A percentile compares a stretch with the other conserved stretches of the same genome.
Conservation (phyloP, 1,284 basidiomycete genomes). For the Somion occarium region DNA sequence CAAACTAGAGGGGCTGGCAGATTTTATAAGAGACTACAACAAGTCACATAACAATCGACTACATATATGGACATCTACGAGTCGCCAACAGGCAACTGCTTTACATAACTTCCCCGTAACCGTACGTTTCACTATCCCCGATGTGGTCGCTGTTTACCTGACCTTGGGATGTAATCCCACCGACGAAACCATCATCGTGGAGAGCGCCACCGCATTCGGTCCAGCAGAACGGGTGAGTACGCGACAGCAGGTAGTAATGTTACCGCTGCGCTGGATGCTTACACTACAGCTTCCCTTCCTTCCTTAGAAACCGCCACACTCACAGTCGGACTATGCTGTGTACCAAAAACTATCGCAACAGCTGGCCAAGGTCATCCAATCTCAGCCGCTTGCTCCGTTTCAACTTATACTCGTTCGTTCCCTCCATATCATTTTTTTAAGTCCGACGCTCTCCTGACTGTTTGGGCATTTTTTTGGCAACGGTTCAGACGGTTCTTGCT, state of each 20-base stretch:
- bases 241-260: neutral
- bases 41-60: conserved; percentile 34
- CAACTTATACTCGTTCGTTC: conserved; percentile 41
- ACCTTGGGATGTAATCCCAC: conserved; percentile 35
- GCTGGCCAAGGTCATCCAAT: conserved; percentile 51
- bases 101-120: conserved; percentile 30
- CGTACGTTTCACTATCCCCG: conserved; percentile 51
- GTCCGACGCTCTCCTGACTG: conserved; percentile 3
- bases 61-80: conserved; percentile 45
- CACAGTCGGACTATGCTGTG: conserved; percentile 59
- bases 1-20: conserved; percentile 37
- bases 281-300: neutral
- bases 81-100: conserved; percentile 14
- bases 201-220: conserved; percentile 59
- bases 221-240: conserved; percentile 58
- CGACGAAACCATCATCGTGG: conserved; percentile 39
- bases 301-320: conserved; percentile 60
- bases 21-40: conserved; percentile 54
- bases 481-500: conserved; percentile 40
- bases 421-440: neutral
- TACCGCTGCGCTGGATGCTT: neutral
- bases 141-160: conserved; percentile 57
- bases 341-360: conserved; percentile 64
- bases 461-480: conserved; percentile 9
- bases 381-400: conserved; percentile 46